Conservation (phyloP, 805 yeast genomes). For the Wickerhamiella qilinensis region DNA sequence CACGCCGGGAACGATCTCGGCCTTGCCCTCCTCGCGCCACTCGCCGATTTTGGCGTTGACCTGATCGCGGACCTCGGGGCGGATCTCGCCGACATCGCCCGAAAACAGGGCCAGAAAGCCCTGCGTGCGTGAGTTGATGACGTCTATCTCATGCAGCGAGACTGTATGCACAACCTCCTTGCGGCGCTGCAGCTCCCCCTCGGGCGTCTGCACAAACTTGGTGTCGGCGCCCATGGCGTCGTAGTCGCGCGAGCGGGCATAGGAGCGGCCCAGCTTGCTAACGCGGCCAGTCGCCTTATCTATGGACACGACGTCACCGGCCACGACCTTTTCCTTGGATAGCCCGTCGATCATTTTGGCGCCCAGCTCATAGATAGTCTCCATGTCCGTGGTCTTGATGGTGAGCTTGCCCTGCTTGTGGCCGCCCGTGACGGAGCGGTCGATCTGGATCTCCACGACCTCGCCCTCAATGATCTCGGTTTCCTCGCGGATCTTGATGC, state of each 20-base stretch:
- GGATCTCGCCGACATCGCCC: constrained; percentile 95
- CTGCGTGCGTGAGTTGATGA: constrained; percentile 92
- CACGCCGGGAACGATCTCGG: constrained; percentile 92
- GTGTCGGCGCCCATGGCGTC: constrained; percentile 99
- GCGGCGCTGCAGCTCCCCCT: constrained; percentile 93
- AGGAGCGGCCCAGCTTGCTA: constrained; percentile 87
- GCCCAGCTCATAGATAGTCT: constrained; percentile 90
- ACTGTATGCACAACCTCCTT: constrained; percentile 94
- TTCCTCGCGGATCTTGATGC: constrained; percentile 88
- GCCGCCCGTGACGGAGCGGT: constrained; percentile 88
- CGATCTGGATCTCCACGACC: constrained; percentile 92
- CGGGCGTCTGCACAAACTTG: constrained; percentile 94
- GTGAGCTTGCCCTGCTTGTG: constrained; percentile 97
- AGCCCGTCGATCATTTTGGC: constrained; percentile 88
- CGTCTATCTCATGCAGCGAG: constrained; percentile 95
- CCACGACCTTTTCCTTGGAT: constrained; percentile 85
- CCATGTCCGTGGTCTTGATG: constrained; percentile 96
- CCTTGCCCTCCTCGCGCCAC: constrained; percentile 98
- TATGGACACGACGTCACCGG: constrained; percentile 92
- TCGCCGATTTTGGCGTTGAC: constrained; percentile 93
- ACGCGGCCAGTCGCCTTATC: constrained; percentile 93
- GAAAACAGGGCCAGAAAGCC: constrained; percentile 92
- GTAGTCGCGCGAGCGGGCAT: constrained; percentile 90
- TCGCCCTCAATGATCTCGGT: constrained; percentile 98
- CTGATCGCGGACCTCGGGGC: constrained; percentile 90